Conservation (phyloP, 345 rosid species). For the Eucalyptus erythrocorys region DNA sequence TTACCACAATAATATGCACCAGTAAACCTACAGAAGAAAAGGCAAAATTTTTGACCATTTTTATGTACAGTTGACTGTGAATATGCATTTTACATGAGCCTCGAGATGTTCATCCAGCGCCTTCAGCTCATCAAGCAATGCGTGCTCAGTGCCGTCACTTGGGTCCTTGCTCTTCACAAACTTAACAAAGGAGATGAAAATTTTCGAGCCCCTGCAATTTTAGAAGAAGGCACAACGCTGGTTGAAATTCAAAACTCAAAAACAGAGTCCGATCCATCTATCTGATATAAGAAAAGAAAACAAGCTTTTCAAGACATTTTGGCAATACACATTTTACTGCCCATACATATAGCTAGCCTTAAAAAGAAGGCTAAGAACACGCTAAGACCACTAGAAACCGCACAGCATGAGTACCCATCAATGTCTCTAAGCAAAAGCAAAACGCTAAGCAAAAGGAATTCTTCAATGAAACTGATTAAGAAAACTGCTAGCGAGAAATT, state of each 20-base stretch:
- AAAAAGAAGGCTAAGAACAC: not conserved
- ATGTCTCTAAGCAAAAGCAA: not conserved
- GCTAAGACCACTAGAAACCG: not conserved
- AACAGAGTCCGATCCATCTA: not conserved
- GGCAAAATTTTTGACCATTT: not conserved
- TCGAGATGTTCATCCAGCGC: conserved; percentile 77
- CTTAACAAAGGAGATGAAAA: conserved; percentile 45
- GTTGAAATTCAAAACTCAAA: not conserved
- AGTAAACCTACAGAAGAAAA: not conserved
- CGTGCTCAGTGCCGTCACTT: conserved; percentile 62
- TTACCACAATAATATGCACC: not conserved
- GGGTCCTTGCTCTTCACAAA: conserved; percentile 88
- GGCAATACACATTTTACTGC: not conserved
- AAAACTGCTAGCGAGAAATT: not conserved
- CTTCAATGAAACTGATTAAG: not conserved
- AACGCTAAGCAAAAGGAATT: not conserved
- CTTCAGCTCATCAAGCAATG: conserved; percentile 62
- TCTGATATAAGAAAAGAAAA: not conserved
- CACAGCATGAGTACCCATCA: not conserved
- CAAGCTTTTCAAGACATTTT: not conserved
- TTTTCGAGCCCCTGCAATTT: conserved; percentile 50
- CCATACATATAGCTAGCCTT: not conserved
- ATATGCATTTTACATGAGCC: conserved; percentile 26
- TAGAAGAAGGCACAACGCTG: not conserved
- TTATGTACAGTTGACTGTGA: not conserved